These are phyloP conservation scores for Glycyrrhiza uralensis DNA, from an alignment of 306 rosid genomes.

Conservation along the genomic window DNA sequence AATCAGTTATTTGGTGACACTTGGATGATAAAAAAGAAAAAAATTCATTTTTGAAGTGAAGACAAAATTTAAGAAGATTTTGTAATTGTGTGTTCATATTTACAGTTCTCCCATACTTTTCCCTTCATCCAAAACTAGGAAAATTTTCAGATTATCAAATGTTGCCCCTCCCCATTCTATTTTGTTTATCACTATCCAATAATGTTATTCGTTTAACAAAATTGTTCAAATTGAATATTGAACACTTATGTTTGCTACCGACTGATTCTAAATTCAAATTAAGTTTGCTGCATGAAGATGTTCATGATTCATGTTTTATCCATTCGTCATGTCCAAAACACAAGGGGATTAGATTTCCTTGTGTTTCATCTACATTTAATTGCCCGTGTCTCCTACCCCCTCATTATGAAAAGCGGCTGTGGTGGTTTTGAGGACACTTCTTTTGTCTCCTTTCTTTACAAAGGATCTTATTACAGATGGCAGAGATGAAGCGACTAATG, in stretches of 20 bases:
- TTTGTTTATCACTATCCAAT: neutral
- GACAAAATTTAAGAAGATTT: neutral
- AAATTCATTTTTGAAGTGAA: neutral
- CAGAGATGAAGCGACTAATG: slow-evolving; percentile 66
- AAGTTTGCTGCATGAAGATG: neutral
- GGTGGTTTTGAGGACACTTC: slow-evolving; percentile 30
- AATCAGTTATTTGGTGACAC: neutral
- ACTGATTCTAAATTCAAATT: neutral
- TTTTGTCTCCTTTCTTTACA: slow-evolving; percentile 19
- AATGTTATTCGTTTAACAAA: neutral
- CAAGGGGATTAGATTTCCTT: neutral
- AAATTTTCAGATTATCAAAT: neutral
- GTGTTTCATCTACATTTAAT: neutral
- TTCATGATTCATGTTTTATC: neutral
- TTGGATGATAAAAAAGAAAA: neutral
- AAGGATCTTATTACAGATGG: slow-evolving; percentile 52
- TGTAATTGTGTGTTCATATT: too few relatives aligned
- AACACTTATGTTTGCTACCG: neutral
- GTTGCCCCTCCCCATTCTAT: too few relatives aligned
- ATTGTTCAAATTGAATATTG: neutral
- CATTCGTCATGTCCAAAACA: slow-evolving; percentile 1
- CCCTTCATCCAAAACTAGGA: neutral
- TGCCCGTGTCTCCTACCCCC: neutral
- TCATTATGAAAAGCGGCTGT: neutral
- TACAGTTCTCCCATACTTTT: neutral